phyloP scores from a whole-genome alignment of 1,284 basidiomycete species.

The Sphagnurus paluster region DNA sequence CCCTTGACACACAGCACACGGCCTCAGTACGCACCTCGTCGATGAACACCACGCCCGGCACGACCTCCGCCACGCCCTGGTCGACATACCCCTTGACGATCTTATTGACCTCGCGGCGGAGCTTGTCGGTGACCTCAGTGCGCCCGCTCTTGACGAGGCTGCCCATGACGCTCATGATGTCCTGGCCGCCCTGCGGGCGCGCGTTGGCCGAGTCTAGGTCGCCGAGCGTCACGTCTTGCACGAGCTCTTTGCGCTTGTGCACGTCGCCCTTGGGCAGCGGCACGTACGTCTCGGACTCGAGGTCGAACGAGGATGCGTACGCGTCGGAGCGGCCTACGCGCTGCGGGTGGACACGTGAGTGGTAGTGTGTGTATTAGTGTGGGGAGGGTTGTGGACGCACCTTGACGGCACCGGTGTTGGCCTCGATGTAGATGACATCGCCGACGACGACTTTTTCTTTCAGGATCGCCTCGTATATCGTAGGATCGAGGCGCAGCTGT shows the following conservation, averaged over 20 bases:
- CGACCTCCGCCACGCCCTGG: conserved; percentile 96
- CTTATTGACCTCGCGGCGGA: conserved; percentile 94
- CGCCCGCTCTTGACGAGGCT: conserved; percentile 92
- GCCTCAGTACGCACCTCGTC: conserved; percentile 76
- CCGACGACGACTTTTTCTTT: conserved; percentile 98
- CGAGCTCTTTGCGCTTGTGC: conserved; percentile 95
- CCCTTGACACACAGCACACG: background rate
- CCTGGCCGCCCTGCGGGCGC: conserved; percentile 92
- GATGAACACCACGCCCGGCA: conserved; percentile 97
- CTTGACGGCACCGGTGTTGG: conserved; percentile 95
- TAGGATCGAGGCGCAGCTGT: conserved; percentile 92
- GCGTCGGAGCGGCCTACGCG: conserved; percentile 97
- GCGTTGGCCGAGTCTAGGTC: conserved; percentile 98
- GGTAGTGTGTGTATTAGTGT: no score
- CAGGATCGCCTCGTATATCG: conserved; percentile 95
- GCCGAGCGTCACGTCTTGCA: conserved; percentile 96
- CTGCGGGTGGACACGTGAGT: no score
- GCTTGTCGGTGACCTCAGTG: conserved; percentile 97
- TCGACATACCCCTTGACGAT: conserved; percentile 99
- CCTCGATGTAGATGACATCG: conserved; percentile 96
- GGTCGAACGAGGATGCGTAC: conserved; percentile 97
- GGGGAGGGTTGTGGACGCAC: conserved; percentile 38
- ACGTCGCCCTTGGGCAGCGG: conserved; percentile 98
- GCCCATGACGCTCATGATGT: conserved; percentile 99
- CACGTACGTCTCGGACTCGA: conserved; percentile 98